These are phyloP conservation scores for Gossypium lobatum DNA, from an alignment of 441 rosid genomes.

Conservation along the genomic window DNA sequence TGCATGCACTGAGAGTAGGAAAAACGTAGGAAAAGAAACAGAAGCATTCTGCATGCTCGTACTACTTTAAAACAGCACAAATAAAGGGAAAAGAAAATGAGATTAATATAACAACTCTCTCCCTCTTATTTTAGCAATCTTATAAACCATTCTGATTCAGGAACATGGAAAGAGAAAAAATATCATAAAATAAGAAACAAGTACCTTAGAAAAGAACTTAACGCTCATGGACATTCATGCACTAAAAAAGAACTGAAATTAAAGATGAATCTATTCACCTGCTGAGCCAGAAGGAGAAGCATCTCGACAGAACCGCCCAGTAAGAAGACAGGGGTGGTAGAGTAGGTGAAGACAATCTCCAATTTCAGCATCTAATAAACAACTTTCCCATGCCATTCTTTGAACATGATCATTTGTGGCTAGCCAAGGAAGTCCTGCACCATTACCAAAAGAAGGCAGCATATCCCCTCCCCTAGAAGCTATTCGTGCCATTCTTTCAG, in stretches of 20 bases:
- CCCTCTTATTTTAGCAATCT: not conserved
- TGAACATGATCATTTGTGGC: constrained; percentile 67
- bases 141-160: not conserved
- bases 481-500: constrained; percentile 81
- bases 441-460: constrained; percentile 87
- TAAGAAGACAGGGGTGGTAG: constrained; percentile 83
- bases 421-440: constrained; percentile 97
- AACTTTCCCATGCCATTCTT: constrained; percentile 69
- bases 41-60: not conserved
- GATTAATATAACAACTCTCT: not conserved
- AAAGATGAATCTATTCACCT: constrained; percentile 39
- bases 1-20: not conserved
- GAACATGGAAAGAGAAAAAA: not conserved
- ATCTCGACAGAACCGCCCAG: constrained; percentile 96
- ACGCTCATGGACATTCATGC: not conserved
- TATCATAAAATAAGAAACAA: not conserved
- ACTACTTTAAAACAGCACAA: not conserved
- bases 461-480: constrained; percentile 96
- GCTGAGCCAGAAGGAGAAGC: constrained; percentile 83
- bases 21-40: not conserved
- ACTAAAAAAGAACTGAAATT: not conserved
- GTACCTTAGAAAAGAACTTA: not conserved
- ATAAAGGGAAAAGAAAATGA: constrained; percentile 10
- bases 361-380: constrained; percentile 83
- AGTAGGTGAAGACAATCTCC: constrained; percentile 84